Evolutionary conservation across 148 eudicot genomes (phyloP).

Genomic region (Salicornia ramosissima): DNA sequence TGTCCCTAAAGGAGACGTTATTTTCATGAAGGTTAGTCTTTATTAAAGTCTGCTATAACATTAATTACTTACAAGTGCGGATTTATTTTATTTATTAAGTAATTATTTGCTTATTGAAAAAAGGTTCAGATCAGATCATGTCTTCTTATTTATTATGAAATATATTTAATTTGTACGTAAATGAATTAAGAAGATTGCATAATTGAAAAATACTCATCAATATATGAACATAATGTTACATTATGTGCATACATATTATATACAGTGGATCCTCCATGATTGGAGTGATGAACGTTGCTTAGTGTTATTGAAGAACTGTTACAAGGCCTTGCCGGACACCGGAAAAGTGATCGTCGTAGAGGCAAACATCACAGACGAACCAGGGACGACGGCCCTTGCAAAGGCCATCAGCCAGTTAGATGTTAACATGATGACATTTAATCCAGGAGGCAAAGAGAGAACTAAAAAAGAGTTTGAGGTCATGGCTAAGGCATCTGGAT

Average conservation of each 20-base stretch:
- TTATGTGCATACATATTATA: not conserved
- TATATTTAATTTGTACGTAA: too few species aligned
- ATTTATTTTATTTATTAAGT: too few species aligned
- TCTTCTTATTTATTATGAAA: too few species aligned
- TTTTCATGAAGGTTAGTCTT: constrained; percentile 25
- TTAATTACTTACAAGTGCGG: too few species aligned
- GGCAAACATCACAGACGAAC: constrained; percentile 27
- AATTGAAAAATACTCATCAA: too few species aligned
- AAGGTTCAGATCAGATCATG: too few species aligned
- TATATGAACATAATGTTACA: not conserved
- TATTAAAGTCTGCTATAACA: too few species aligned
- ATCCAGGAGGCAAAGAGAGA: constrained; percentile 37
- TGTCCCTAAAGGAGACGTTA: constrained; percentile 36
- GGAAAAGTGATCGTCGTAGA: constrained; percentile 47
- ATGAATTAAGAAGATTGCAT: too few species aligned
- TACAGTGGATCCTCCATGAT: constrained; percentile 40
- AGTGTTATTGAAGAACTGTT: constrained; percentile 36
- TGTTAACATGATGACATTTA: constrained; percentile 27
- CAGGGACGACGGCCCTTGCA: constrained; percentile 24
- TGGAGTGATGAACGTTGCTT: constrained; percentile 46
- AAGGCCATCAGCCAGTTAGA: constrained; percentile 27
- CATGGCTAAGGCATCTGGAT: constrained; percentile 31
- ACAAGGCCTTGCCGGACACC: constrained; percentile 31
- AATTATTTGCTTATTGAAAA: too few species aligned
- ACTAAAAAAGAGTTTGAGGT: constrained; percentile 24